Evolutionary conservation across 352 stramenopile species (phyloP), one percentile per base, ranked within the genome.

Genomic region (Blastocystis sp.): DNA sequence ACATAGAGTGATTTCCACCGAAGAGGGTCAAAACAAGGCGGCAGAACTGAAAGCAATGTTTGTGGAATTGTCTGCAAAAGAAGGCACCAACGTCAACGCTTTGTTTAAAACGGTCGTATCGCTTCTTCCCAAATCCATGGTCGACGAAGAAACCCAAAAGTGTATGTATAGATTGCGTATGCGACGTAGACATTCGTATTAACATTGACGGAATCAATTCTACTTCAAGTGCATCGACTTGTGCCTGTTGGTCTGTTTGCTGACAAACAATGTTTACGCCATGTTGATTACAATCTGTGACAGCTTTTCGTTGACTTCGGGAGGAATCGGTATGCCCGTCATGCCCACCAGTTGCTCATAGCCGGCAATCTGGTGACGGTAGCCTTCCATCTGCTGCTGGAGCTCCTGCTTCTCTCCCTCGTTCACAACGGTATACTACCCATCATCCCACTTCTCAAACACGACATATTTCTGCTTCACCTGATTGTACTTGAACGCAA

Each of bases 31-130:
- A 38, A 95, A 97, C 88, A 96, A 97, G 84, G 94, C 96, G 40
- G 97, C 95, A 84, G 94, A 97, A 85, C 93, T 98, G 88, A 94
- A 95, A 72, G 92, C 98, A 69, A 93, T 99, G 90, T 99, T 99
- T 89, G 98, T 99, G 87, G 96, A 99, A 90, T 98, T 95, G 44
- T 97, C 92, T 88, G 96, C 96, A 73, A 99, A 99, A 91, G 94
- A 92, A 18, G 94, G 91, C 7, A 57, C 76, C 44, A 89, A 89
- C 72, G 97, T 99, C 87, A 98, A 99, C 90, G 92, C 93, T 79
- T 91, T 99, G 40, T 99, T 99, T 90, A 93, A 95, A 76, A 98
- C 98, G 89, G 90, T 99, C 48, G 95, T 96, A 21, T 97, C 94
- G 14, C 93, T 95, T 81, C 90, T 99, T 87, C 96, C 95, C 0